Percentiles rank a stretch among this genome's conserved stretches.
Evolutionary conservation across 345 rosid species (phyloP).

Genomic region (Kernera saxatilis): DNA sequence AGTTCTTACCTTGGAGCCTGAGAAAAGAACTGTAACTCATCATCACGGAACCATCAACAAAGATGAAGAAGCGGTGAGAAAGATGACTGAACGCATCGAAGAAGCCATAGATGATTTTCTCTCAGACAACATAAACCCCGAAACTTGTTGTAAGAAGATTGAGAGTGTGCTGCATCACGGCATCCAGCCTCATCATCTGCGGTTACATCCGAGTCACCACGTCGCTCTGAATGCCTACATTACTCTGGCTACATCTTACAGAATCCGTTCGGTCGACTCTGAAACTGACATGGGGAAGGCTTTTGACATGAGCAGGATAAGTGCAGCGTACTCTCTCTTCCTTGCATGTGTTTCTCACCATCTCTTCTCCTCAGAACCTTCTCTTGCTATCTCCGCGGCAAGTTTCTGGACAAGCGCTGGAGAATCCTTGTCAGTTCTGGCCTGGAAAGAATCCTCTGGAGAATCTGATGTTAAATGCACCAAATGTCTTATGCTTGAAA

Average conservation of each 20-base stretch:
- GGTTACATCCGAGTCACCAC: constrained; percentile 58
- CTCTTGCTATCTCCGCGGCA: constrained; percentile 50
- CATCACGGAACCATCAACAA: constrained; percentile 19
- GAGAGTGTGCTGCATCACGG: constrained; percentile 49
- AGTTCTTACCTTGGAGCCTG: constrained; percentile 30
- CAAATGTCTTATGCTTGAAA: constrained; percentile 37
- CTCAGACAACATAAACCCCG: constrained; percentile 41
- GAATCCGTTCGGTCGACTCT: constrained; percentile 36
- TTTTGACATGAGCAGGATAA: constrained; percentile 39
- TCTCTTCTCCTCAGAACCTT: constrained; percentile 46
- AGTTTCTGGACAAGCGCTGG: constrained; percentile 67
- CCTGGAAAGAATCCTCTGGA: constrained; percentile 18
- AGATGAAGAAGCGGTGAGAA: constrained; percentile 38
- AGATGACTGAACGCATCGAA: constrained; percentile 41
- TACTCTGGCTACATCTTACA: constrained; percentile 66
- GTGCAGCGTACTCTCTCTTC: constrained; percentile 72
- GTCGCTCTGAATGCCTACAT: constrained; percentile 55
- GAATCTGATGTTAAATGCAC: constrained; percentile 30
- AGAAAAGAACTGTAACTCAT: constrained; percentile 11
- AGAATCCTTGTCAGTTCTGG: constrained; percentile 49
- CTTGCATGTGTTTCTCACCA: constrained; percentile 58
- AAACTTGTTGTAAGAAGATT: constrained; percentile 57
- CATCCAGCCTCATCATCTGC: constrained; percentile 20
- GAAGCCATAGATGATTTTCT: constrained; percentile 49
- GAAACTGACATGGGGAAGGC: constrained; percentile 28